These are phyloP conservation scores for Amoebophrya sp. DNA, from an alignment of 169 alveolate species.

Conservation along the genomic window DNA sequence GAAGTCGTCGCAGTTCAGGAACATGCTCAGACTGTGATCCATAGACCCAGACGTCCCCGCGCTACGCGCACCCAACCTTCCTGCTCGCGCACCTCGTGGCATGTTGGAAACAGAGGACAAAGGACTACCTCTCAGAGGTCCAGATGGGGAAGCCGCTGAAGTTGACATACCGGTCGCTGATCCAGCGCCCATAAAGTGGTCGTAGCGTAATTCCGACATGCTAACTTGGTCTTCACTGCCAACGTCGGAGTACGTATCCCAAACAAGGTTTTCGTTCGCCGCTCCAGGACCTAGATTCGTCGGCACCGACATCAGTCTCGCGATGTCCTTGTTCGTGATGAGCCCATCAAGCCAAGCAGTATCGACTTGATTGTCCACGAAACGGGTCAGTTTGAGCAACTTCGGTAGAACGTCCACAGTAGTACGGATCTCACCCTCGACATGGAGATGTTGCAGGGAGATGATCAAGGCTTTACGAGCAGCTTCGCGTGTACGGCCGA, in stretches of 20 bases:
- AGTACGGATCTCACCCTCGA: background rate
- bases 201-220: no score
- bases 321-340: background rate
- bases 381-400: background rate
- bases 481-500: constrained; percentile 63
- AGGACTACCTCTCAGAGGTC: no score
- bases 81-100: no score
- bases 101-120: no score
- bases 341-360: background rate
- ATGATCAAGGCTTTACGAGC: constrained; percentile 47
- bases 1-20: constrained; percentile 5
- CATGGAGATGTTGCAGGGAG: background rate
- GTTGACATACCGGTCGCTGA: no score
- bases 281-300: no score
- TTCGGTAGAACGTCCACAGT: constrained; percentile 15
- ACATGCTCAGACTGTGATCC: no score
- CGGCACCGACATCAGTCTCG: background rate
- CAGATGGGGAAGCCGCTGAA: no score
- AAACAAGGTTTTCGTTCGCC: no score
- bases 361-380: background rate
- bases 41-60: background rate
- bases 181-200: no score
- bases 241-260: no score
- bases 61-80: background rate
- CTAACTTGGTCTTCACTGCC: no score